Evolutionary conservation across 2,329 filamentous ascomycete genomes (phyloP).

Genomic region (Cladobotryum protrusum): DNA sequence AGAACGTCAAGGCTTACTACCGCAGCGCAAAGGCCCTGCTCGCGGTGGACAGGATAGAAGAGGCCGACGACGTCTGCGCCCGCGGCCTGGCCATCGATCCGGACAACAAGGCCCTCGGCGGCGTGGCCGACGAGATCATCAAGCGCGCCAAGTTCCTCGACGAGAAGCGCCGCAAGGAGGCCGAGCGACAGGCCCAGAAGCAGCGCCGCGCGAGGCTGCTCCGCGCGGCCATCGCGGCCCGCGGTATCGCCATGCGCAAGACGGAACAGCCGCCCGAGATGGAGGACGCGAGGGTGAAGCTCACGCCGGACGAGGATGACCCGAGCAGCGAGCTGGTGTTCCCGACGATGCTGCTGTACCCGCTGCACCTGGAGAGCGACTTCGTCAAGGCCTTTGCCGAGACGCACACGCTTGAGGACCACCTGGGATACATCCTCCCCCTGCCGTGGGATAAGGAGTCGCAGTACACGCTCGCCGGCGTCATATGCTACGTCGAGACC

Average conservation of each 20-base stretch:
- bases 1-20: conserved; percentile 87
- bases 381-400: conserved; percentile 86
- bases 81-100: conserved; percentile 68
- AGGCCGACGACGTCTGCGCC: conserved; percentile 74
- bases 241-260: conserved; percentile 61
- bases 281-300: conserved; percentile 69
- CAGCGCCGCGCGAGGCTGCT: conserved; percentile 56
- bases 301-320: conserved; percentile 68
- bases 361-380: conserved; percentile 73
- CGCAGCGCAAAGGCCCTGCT: conserved; percentile 74
- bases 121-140: conserved; percentile 57
- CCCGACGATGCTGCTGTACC: conserved; percentile 80
- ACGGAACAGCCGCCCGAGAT: conserved; percentile 75
- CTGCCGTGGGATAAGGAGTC: conserved; percentile 72
- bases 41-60: conserved; percentile 67
- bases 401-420: conserved; percentile 65
- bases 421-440: conserved; percentile 80
- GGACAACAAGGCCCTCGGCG: conserved; percentile 59
- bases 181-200: conserved; percentile 47
- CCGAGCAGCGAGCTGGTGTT: conserved; percentile 66
- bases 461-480: conserved; percentile 58
- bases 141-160: conserved; percentile 50
- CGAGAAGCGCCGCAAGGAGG: conserved; percentile 49
- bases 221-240: conserved; percentile 57
- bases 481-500: conserved; percentile 91